Percentiles rank a stretch among this genome's conserved stretches.
Conservation (phyloP, 345 rosid species). For the Acer negundo region DNA sequence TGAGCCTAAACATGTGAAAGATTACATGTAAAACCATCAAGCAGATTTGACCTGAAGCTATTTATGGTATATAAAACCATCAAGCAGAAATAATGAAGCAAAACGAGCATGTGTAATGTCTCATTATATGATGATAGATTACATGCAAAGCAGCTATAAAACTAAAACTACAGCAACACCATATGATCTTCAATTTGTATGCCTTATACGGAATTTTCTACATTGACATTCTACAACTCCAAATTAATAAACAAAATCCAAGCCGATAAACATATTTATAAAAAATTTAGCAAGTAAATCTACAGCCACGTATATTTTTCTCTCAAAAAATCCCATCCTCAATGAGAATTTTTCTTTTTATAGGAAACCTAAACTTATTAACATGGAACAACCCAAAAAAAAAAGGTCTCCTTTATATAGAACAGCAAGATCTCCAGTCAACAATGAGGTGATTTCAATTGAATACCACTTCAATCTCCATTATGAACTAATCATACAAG, state of each 20-base stretch:
- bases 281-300: background rate
- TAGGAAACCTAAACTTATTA: no score
- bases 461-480: background rate
- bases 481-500: background rate
- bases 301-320: background rate
- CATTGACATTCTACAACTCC: no score
- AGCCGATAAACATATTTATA: background rate
- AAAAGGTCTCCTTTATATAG: no score
- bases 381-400: no score
- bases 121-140: background rate
- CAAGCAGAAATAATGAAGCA: background rate
- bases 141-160: no score
- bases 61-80: background rate
- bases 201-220: no score
- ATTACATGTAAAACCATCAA: no score
- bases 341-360: background rate
- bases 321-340: background rate
- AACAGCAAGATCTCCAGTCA: background rate
- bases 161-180: no score
- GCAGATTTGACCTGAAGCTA: no score
- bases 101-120: background rate
- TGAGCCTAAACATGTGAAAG: no score
- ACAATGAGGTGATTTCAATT: background rate
- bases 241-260: background rate
- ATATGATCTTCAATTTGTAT: no score